phyloP scores from a whole-genome alignment of 257 asterid genomes.

The Solanum chiquidenum region DNA sequence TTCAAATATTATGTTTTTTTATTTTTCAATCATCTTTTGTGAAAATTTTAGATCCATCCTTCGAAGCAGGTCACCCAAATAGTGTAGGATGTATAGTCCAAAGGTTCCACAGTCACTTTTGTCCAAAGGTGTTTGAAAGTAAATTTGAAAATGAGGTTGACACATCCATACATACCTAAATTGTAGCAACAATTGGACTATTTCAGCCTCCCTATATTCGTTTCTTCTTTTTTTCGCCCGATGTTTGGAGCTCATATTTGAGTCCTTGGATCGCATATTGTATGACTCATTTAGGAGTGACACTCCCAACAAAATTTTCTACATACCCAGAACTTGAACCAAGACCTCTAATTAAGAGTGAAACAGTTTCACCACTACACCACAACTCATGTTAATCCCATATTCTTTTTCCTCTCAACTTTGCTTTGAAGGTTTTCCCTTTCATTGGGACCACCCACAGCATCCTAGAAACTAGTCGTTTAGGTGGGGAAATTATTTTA shows the following conservation, averaged over 20 bases:
- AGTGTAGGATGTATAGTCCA: background rate
- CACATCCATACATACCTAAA: background rate
- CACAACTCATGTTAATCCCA: background rate
- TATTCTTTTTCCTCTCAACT: background rate
- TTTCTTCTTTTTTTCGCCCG: background rate
- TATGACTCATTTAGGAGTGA: background rate
- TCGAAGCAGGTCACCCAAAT: background rate
- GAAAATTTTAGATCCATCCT: background rate
- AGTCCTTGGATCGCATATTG: rapidly evolving
- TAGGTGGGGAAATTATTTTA: background rate
- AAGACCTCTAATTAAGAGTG: no score
- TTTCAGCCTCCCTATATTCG: background rate
- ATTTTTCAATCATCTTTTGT: no score
- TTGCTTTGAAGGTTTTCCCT: background rate
- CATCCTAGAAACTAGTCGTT: background rate
- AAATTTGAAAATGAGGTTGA: background rate
- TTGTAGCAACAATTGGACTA: background rate
- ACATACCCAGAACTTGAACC: rapidly evolving
- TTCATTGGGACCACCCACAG: background rate
- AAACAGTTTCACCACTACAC: no score
- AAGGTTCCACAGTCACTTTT: background rate
- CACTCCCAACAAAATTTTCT: no score
- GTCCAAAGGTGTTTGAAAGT: background rate
- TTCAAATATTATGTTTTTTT: no score
- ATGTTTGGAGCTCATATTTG: rapidly evolving